Evolutionary conservation across 208 protist species (phyloP).

Genomic region (Leishmania braziliensis): DNA sequence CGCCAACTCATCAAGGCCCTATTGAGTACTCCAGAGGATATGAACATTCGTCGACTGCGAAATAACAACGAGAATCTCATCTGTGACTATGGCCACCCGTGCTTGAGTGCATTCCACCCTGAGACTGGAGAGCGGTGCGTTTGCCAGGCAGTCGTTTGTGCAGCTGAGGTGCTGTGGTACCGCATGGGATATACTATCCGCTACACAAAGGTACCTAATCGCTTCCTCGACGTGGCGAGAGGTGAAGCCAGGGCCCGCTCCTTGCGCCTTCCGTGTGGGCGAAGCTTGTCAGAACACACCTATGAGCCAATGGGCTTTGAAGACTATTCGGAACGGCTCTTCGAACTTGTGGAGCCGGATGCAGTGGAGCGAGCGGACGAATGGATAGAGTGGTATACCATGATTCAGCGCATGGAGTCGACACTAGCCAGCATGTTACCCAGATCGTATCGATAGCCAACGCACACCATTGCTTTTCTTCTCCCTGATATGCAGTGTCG

Average conservation of each 20-base stretch:
- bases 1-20: constrained; percentile 53
- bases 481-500: neutral
- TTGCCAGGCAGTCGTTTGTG: constrained; percentile 27
- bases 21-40: constrained; percentile 69
- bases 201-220: constrained; percentile 53
- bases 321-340: constrained; percentile 75
- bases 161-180: constrained; percentile 65
- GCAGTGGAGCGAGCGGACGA: constrained; percentile 48
- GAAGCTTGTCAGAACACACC: constrained; percentile 40
- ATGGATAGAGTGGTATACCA: constrained; percentile 84
- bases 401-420: constrained; percentile 40
- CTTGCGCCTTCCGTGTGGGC: constrained; percentile 66
- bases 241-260: constrained; percentile 14
- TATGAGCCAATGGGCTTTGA: constrained; percentile 71
- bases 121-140: constrained; percentile 8
- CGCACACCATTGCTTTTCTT: neutral
- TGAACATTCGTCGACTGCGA: constrained; percentile 72
- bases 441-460: neutral
- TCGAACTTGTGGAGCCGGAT: constrained; percentile 76
- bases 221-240: constrained; percentile 24
- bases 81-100: constrained; percentile 70
- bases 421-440: constrained; percentile 15
- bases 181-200: constrained; percentile 69
- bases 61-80: constrained; percentile 77
- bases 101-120: constrained; percentile 11